Evolutionary conservation across 2,329 filamentous ascomycete species (phyloP).

Genomic region (Dactylellina haptotyla): DNA sequence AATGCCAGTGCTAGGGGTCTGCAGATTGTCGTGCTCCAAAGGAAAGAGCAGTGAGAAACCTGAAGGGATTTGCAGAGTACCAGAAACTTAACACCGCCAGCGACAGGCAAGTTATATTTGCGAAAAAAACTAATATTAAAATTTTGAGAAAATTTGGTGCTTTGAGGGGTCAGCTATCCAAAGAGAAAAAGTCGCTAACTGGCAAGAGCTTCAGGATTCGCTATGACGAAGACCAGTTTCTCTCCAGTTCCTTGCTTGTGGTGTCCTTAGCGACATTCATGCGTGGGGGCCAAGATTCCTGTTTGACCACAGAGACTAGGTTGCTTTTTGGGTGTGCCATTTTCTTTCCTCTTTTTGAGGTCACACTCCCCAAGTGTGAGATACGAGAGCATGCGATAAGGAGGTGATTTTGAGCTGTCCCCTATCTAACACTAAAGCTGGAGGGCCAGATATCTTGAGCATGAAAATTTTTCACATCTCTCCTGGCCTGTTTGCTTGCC

Average conservation of each 20-base stretch:
- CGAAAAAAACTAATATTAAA: too few relatives aligned
- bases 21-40: constrained; percentile 44
- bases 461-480: constrained; percentile 33
- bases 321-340: constrained; percentile 19
- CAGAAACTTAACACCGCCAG: constrained; percentile 3
- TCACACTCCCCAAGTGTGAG: constrained; percentile 15
- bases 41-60: constrained; percentile 36
- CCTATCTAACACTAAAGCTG: constrained; percentile 31
- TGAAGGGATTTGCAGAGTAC: constrained; percentile 14
- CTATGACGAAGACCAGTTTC: constrained; percentile 46
- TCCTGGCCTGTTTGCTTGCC: constrained; percentile 30
- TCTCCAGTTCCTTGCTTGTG: constrained; percentile 43
- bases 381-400: constrained; percentile 54
- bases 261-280: constrained; percentile 25
- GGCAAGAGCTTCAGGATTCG: constrained; percentile 14
- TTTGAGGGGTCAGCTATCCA: constrained; percentile 25
- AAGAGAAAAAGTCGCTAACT: constrained; percentile 9
- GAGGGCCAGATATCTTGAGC: constrained; percentile 21
- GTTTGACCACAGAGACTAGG: constrained; percentile 11
- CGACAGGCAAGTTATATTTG: constrained; percentile 8
- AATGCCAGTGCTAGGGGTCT: constrained; percentile 50
- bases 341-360: constrained; percentile 13
- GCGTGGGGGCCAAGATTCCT: constrained; percentile 54
- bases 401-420: constrained; percentile 42
- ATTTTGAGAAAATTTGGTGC: constrained; percentile 20